Evolutionary conservation across 805 yeast species (phyloP).

Genomic region (Cyberlindnera veronae): DNA sequence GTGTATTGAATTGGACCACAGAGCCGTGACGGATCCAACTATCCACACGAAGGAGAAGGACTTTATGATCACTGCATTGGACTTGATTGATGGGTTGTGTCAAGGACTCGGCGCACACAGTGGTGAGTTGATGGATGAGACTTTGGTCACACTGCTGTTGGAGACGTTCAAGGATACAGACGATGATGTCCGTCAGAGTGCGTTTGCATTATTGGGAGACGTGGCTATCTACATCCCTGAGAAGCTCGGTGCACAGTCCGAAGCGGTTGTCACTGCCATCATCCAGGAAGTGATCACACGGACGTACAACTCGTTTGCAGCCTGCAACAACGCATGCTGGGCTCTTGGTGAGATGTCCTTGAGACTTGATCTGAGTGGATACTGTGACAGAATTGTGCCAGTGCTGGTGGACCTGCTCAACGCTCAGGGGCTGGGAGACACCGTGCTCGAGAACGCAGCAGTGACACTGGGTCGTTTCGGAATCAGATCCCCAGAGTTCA

Average conservation of each 20-base stretch:
- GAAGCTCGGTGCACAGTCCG: slow-evolving; percentile 36
- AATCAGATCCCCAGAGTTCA: slow-evolving; percentile 50
- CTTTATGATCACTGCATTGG: slow-evolving; percentile 83
- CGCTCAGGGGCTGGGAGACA: slow-evolving; percentile 47
- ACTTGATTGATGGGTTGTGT: slow-evolving; percentile 85
- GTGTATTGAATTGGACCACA: slow-evolving; percentile 64
- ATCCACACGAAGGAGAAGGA: slow-evolving; percentile 83
- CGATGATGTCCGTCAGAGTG: slow-evolving; percentile 90
- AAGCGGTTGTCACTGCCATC: slow-evolving; percentile 58
- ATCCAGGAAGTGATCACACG: slow-evolving; percentile 63
- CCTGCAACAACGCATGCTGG: slow-evolving; percentile 91
- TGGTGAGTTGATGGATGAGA: slow-evolving; percentile 47
- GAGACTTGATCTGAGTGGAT: slow-evolving; percentile 50
- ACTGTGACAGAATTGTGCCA: slow-evolving; percentile 49
- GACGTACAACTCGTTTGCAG: slow-evolving; percentile 50
- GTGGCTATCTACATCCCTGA: slow-evolving; percentile 56
- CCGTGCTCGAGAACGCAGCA: slow-evolving; percentile 83
- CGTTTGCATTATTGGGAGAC: slow-evolving; percentile 89
- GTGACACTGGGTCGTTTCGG: slow-evolving; percentile 89
- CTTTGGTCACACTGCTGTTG: slow-evolving; percentile 58
- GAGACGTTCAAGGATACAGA: slow-evolving; percentile 70
- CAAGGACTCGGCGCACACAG: slow-evolving; percentile 78
- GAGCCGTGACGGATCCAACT: slow-evolving; percentile 61
- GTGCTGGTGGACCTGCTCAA: slow-evolving; percentile 59
- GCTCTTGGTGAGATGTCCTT: slow-evolving; percentile 83